A percentile compares a stretch with the other conserved stretches of the same genome.
phyloP scores from a whole-genome alignment of 2,329 filamentous ascomycete species.

The Colletotrichum somersetense region DNA sequence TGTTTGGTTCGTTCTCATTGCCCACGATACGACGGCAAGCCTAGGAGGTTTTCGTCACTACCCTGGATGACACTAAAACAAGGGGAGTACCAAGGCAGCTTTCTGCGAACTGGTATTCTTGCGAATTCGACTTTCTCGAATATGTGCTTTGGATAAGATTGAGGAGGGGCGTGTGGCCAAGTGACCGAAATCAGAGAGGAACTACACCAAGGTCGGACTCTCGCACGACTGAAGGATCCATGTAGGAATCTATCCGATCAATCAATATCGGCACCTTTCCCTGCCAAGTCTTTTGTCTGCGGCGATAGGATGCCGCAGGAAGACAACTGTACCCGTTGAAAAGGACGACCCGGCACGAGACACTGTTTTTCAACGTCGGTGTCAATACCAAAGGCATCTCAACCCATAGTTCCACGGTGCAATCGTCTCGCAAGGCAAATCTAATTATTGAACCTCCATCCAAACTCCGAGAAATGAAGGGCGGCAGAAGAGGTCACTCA shows the following conservation, averaged over 20 bases:
- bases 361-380: background rate
- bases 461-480: background rate
- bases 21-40: background rate
- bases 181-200: background rate
- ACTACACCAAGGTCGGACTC: background rate
- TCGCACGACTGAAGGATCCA: background rate
- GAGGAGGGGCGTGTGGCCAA: background rate
- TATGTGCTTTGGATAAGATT: background rate
- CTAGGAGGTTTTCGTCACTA: background rate
- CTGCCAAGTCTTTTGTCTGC: background rate
- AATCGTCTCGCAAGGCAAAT: background rate
- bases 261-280: background rate
- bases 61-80: background rate
- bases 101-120: background rate
- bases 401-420: background rate
- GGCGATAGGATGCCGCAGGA: background rate
- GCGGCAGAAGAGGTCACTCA: slow-evolving; percentile 1
- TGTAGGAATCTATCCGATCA: background rate
- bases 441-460: background rate
- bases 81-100: background rate
- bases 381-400: background rate
- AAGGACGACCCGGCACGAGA: background rate
- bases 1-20: background rate
- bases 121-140: background rate
- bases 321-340: background rate